Evolutionary conservation across 2,329 filamentous ascomycete genomes (phyloP), one percentile per base, ranked within the genome.

Genomic region (Sarocladiaceae sp.): DNA sequence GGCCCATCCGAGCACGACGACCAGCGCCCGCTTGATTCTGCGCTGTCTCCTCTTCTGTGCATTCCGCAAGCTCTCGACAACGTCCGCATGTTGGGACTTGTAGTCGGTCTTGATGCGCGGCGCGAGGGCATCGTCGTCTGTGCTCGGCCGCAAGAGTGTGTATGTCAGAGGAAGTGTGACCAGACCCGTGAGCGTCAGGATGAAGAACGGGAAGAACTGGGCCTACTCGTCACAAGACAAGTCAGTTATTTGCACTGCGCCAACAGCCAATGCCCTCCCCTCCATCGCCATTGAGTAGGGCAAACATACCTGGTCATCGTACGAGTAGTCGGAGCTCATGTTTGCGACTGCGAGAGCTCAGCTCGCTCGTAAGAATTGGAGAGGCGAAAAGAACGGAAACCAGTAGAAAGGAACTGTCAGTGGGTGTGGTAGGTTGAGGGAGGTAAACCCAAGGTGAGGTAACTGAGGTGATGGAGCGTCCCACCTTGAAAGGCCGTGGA

Each of bases 141-240:
- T 87, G 64, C 78, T 85, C 34, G 88, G 82, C 61, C 83, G 85
- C 58, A 96, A 75, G 55, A 95, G 81, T 53, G 82, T 86, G 68
- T 94, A 95, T 57, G 91, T 95, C 58, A 95, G 76, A 50, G 91
- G 90, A 47, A 95, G 69, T 26, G 93, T 96, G 66, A 96, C 78
- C 54, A 98, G 80, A 59, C 83, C 82, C 50, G 85, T 82, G 58
- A 97, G 76, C 33, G 90, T 96, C 62, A 96, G 82, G 68, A 97
- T 84, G 74, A 98, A 98, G 78, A 95, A 95, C 55, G 94, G 93
- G 75, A 96, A 98, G 74, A 96, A 96, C 78, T 96, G 88, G 57
- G 89, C 90, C 80, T 93, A 48, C 47, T 27, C 37, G 11, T 18
- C 6, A 11, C 4, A 29, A 41, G 37, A 9, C 23, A 29, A 27